Evolutionary conservation across 345 rosid genomes (phyloP).

Genomic region (Arabis hirsuta): DNA sequence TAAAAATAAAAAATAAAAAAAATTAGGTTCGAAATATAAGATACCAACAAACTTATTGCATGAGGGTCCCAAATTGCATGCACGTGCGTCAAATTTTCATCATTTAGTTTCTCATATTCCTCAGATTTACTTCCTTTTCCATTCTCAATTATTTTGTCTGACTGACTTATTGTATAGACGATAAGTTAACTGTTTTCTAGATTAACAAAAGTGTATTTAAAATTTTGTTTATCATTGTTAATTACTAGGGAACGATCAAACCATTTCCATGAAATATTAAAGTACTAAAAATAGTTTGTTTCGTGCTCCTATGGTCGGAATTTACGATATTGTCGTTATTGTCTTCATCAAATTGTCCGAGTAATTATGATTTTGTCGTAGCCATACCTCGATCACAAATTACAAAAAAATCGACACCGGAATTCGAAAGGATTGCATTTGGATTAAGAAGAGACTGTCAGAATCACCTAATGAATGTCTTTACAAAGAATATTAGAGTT

Average conservation of each 20-base stretch:
- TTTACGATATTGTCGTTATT: neutral
- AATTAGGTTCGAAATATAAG: too few relatives aligned
- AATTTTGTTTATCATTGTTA: neutral
- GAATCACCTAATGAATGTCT: too few relatives aligned
- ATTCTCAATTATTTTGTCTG: constrained; percentile 31
- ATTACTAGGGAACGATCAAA: neutral
- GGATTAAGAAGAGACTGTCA: too few relatives aligned
- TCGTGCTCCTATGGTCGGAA: neutral
- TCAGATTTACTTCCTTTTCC: constrained; percentile 7
- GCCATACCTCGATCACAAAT: too few relatives aligned
- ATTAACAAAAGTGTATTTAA: neutral
- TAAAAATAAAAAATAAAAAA: neutral
- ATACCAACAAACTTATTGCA: constrained; percentile 34
- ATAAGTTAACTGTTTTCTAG: neutral
- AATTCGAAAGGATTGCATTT: too few relatives aligned
- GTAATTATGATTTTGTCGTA: too few relatives aligned
- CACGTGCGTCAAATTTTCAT: constrained; percentile 28
- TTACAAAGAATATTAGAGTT: too few relatives aligned
- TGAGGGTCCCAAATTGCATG: constrained; percentile 34
- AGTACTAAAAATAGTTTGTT: neutral
- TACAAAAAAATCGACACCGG: too few relatives aligned
- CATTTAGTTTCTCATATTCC: constrained; percentile 31
- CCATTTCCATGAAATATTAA: neutral
- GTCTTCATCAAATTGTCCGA: neutral
- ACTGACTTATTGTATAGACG: constrained; percentile 8